A percentile compares a stretch with the other conserved stretches of the same genome.
Evolutionary conservation across 2,329 filamentous ascomycete species (phyloP).

Genomic region (Phialemoniopsis sp.): DNA sequence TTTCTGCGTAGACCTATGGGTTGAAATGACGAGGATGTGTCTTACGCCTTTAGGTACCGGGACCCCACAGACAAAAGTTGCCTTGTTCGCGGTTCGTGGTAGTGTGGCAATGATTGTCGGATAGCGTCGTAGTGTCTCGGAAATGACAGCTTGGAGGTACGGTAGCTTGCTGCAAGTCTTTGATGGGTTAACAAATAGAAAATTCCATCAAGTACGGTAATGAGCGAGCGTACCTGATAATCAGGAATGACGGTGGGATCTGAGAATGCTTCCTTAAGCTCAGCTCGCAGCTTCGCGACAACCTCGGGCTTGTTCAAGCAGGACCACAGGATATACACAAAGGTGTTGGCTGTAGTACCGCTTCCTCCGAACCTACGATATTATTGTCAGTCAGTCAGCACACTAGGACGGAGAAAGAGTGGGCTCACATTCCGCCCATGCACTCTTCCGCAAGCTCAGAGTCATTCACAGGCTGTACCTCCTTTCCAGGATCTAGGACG

Average conservation of each 20-base stretch:
- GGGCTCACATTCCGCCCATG: conserved; percentile 6
- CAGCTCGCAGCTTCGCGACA: neutral
- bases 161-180: conserved; percentile 1
- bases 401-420: neutral
- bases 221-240: neutral
- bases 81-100: conserved; percentile 1
- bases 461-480: conserved; percentile 1
- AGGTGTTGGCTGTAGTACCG: conserved; percentile 7
- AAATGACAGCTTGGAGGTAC: conserved; percentile 3
- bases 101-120: conserved; percentile 4
- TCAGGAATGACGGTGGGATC: neutral
- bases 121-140: conserved; percentile 2
- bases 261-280: conserved; percentile 1
- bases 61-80: neutral
- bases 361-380: conserved; percentile 6
- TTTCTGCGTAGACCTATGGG: no score
- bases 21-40: no score
- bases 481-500: neutral
- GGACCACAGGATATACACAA: conserved; percentile 5
- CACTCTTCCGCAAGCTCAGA: conserved; percentile 5
- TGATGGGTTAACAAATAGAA: neutral
- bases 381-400: no score
- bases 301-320: neutral
- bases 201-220: no score
- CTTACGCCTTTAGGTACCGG: conserved; percentile 1